Evolutionary conservation across 2,329 filamentous ascomycete genomes (phyloP).

Genomic region (Mariannaea sp.): DNA sequence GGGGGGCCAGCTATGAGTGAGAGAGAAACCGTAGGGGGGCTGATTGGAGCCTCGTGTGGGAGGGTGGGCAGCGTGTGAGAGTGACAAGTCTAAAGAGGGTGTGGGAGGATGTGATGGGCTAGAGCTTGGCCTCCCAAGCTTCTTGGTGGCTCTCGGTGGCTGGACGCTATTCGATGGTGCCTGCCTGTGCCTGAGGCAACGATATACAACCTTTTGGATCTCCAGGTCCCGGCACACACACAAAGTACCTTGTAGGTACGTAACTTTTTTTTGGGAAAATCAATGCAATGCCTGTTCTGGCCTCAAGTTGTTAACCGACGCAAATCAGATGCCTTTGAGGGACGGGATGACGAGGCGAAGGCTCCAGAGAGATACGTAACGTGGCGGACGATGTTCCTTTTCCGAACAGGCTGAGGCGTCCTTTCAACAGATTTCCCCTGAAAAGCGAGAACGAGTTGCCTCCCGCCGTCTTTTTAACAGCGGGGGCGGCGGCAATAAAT

Average conservation of each 20-base stretch:
- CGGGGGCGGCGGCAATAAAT: conserved; percentile 31
- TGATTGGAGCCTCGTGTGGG: conserved; percentile 20
- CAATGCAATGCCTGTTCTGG: not conserved
- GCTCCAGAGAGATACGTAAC: conserved; percentile 11
- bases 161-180: conserved; percentile 17
- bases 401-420: conserved; percentile 8
- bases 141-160: conserved; percentile 27
- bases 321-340: conserved; percentile 16
- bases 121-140: conserved; percentile 21
- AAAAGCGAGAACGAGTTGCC: conserved; percentile 25
- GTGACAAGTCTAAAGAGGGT: conserved; percentile 23
- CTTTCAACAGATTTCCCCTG: conserved; percentile 15
- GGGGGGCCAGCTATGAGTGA: conserved; percentile 21
- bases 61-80: conserved; percentile 11
- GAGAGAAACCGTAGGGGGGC: conserved; percentile 1
- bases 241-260: conserved; percentile 17
- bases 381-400: conserved; percentile 12
- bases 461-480: conserved; percentile 28
- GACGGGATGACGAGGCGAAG: conserved; percentile 9
- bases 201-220: not conserved
- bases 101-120: conserved; percentile 27
- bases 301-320: conserved; percentile 10
- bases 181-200: conserved; percentile 11
- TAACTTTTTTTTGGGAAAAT: too few relatives aligned
- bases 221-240: conserved; percentile 2